Percentiles rank a stretch among this genome's conserved stretches.
phyloP scores from a whole-genome alignment of 148 eudicot genomes.

The Pharnaceum exiguum region DNA sequence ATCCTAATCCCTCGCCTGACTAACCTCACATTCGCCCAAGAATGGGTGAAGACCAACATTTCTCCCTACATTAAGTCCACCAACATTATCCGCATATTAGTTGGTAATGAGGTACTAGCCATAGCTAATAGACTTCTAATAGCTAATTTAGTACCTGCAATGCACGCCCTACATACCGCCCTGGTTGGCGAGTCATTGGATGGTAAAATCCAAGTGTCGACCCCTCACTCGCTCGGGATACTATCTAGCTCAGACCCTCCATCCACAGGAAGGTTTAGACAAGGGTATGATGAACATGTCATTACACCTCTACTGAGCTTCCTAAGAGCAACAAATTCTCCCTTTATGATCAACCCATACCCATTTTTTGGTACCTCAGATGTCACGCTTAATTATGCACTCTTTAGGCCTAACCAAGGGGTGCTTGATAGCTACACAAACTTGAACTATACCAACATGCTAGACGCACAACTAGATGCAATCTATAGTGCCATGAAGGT shows the following conservation, averaged over 20 bases:
- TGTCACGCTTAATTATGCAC: conserved; percentile 38
- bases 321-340: conserved; percentile 40
- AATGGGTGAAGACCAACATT: conserved; percentile 42
- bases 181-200: conserved; percentile 35
- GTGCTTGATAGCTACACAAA: conserved; percentile 38
- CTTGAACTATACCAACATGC: conserved; percentile 55
- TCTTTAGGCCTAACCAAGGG: conserved; percentile 50
- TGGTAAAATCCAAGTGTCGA: conserved; percentile 38
- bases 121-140: conserved; percentile 39
- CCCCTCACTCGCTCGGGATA: conserved; percentile 63
- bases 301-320: conserved; percentile 49
- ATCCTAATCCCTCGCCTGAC: conserved; percentile 47
- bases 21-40: conserved; percentile 32
- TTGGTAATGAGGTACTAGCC: conserved; percentile 68
- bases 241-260: conserved; percentile 54
- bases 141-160: conserved; percentile 46
- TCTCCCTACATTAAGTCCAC: conserved; percentile 36
- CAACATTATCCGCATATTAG: conserved; percentile 45
- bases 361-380: conserved; percentile 51
- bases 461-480: conserved; percentile 61
- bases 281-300: conserved; percentile 47
- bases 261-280: conserved; percentile 45
- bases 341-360: conserved; percentile 61
- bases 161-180: conserved; percentile 46
- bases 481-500: conserved; percentile 47